phyloP scores from a whole-genome alignment of 192 early-diverging fungal genomes.

The Pilobolus umbonatus region DNA sequence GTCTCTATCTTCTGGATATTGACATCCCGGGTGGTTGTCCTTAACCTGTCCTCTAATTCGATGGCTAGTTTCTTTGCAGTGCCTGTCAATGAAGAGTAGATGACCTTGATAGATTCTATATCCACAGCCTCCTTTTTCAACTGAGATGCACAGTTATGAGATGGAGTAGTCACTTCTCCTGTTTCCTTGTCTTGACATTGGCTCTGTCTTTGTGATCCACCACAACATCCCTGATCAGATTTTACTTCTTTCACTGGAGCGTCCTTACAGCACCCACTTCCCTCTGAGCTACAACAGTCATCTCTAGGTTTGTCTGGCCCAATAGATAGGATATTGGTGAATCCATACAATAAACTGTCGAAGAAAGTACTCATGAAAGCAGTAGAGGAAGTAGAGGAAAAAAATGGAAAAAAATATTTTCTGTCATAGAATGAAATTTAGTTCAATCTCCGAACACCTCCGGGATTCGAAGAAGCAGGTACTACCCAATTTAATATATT shows the following conservation, averaged over 20 bases:
- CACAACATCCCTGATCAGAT: constrained; percentile 13
- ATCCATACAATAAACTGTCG: constrained; percentile 21
- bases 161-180: too few species aligned
- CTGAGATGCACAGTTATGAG: too few species aligned
- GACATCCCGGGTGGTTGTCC: constrained; percentile 18
- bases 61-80: constrained; percentile 50
- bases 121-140: constrained; percentile 1
- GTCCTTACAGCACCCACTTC: constrained; percentile 9
- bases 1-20: constrained; percentile 32
- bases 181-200: too few species aligned
- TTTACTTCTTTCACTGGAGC: background rate
- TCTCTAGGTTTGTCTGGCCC: constrained; percentile 17
- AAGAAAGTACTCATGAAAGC: constrained; percentile 25
- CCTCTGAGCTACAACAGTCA: constrained; percentile 9
- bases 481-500: too few species aligned
- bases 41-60: constrained; percentile 32
- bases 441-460: too few species aligned
- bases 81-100: constrained; percentile 51
- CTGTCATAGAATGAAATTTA: too few species aligned
- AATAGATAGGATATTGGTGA: constrained; percentile 24
- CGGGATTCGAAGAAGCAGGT: too few species aligned
- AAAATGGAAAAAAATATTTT: too few species aligned
- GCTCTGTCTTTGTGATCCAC: background rate
- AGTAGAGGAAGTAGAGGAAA: too few species aligned
- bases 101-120: constrained; percentile 48